Percentiles rank a stretch among this genome's conserved stretches.
These are phyloP conservation scores for Trichaptum fuscoviolaceum DNA, from an alignment of 768 basidiomycete species.

Conservation along the genomic window DNA sequence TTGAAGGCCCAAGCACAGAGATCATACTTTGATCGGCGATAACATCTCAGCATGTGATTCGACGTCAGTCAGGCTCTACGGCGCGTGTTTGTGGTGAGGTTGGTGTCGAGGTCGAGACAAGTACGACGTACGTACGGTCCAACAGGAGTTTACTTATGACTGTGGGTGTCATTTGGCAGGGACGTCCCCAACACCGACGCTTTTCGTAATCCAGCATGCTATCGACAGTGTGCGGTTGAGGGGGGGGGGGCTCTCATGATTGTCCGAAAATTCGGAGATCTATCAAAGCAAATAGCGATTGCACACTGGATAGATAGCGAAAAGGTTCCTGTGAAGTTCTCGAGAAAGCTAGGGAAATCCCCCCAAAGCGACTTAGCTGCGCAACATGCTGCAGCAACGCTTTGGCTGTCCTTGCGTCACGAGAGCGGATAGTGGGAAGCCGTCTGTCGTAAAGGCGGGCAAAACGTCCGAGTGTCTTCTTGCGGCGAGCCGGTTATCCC, in stretches of 20 bases:
- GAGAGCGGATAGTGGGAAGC: constrained; percentile 1
- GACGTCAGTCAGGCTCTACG: background rate
- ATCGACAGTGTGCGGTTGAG: background rate
- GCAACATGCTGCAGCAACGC: background rate
- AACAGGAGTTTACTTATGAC: background rate
- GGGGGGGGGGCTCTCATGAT: background rate
- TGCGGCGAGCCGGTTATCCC: background rate
- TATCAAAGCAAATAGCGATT: background rate
- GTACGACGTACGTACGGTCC: background rate
- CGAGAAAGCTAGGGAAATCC: background rate
- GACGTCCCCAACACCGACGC: background rate
- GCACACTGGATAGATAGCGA: background rate
- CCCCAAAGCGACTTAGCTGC: background rate
- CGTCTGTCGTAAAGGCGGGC: constrained; percentile 1
- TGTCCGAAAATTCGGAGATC: background rate
- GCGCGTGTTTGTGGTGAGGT: background rate
- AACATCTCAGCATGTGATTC: background rate
- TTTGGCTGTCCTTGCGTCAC: background rate
- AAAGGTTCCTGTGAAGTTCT: background rate
- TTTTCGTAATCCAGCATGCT: background rate
- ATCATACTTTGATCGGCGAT: background rate
- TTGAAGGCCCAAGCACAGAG: background rate
- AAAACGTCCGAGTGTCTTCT: background rate
- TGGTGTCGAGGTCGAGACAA: background rate
- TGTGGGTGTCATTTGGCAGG: background rate